phyloP scores from a whole-genome alignment of 495 filamentous ascomycete species.

The Annulohypoxylon bovei region DNA sequence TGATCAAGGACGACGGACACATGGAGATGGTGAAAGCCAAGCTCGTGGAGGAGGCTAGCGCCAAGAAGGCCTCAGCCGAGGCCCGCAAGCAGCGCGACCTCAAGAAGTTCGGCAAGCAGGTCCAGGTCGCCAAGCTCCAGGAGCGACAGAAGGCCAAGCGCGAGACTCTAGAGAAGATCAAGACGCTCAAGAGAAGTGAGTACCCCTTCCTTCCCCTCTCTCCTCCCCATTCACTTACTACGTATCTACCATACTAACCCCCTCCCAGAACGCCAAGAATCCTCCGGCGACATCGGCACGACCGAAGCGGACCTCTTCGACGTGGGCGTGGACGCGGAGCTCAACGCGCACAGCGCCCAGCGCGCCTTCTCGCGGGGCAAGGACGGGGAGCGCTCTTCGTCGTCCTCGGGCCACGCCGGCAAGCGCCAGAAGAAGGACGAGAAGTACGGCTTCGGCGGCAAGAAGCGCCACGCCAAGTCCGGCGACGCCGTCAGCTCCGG shows the following conservation, averaged over 20 bases:
- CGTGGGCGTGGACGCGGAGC: slow-evolving; percentile 85
- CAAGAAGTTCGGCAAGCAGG: slow-evolving; percentile 99
- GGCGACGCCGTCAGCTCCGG: slow-evolving; percentile 81
- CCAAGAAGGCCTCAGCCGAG: slow-evolving; percentile 91
- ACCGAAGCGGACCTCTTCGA: slow-evolving; percentile 93
- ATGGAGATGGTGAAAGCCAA: slow-evolving; percentile 97
- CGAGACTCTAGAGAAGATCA: slow-evolving; percentile 92
- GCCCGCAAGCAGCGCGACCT: slow-evolving; percentile 91
- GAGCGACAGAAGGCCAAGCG: slow-evolving; percentile 91
- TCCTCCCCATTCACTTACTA: background rate
- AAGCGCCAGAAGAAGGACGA: slow-evolving; percentile 94
- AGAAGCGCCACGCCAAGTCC: slow-evolving; percentile 89
- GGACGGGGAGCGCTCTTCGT: slow-evolving; percentile 50
- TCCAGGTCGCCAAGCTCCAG: slow-evolving; percentile 95
- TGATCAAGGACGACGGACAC: slow-evolving; percentile 97
- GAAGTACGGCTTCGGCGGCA: slow-evolving; percentile 94
- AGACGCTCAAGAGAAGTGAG: slow-evolving; percentile 90
- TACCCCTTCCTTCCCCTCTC: slow-evolving; percentile 26
- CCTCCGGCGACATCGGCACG: slow-evolving; percentile 65
- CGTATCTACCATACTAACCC: slow-evolving; percentile 12
- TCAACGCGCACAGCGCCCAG: slow-evolving; percentile 52
- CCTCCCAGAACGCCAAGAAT: slow-evolving; percentile 80
- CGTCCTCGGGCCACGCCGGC: slow-evolving; percentile 56
- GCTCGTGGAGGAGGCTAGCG: slow-evolving; percentile 88
- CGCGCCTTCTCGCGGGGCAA: slow-evolving; percentile 56